Evolutionary conservation across 1,139 yeast genomes (phyloP).

Genomic region (Hyphopichia buzzinii): DNA sequence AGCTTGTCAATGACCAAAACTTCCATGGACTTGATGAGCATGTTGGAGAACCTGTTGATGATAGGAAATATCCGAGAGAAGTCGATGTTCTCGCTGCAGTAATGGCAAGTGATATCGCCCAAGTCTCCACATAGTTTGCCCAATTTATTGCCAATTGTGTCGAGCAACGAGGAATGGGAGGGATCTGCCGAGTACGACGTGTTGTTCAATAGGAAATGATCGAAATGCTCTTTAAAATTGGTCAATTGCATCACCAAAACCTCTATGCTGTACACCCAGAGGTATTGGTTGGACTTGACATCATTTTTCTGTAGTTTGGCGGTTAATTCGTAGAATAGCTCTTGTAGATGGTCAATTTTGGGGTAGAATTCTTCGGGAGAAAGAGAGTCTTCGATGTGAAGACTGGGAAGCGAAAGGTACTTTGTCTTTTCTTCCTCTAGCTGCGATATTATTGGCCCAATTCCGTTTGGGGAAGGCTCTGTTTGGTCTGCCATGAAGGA

Average conservation of each 20-base stretch:
- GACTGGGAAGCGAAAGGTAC: background rate
- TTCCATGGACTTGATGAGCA: constrained; percentile 13
- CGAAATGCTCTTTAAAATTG: constrained; percentile 11
- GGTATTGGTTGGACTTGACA: constrained; percentile 12
- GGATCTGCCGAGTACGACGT: background rate
- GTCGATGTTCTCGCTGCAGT: constrained; percentile 6
- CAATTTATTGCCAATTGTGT: constrained; percentile 9
- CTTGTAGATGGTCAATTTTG: constrained; percentile 18
- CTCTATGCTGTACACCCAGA: constrained; percentile 21
- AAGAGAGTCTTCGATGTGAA: constrained; percentile 1
- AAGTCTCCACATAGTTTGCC: constrained; percentile 13
- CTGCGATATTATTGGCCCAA: background rate
- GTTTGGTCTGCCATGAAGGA: no score
- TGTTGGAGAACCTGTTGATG: constrained; percentile 7
- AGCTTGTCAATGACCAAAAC: constrained; percentile 16
- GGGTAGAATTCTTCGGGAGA: constrained; percentile 7
- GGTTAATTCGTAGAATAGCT: constrained; percentile 16
- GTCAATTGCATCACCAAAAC: constrained; percentile 10
- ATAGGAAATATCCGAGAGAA: background rate
- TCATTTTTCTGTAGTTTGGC: constrained; percentile 13
- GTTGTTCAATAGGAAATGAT: constrained; percentile 1
- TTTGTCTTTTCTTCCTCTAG: background rate
- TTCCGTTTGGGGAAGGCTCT: background rate
- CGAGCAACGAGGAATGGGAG: constrained; percentile 1
- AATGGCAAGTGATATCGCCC: constrained; percentile 7